These are phyloP conservation scores for Boletus patriciae DNA, from an alignment of 768 basidiomycete genomes.

Conservation along the genomic window DNA sequence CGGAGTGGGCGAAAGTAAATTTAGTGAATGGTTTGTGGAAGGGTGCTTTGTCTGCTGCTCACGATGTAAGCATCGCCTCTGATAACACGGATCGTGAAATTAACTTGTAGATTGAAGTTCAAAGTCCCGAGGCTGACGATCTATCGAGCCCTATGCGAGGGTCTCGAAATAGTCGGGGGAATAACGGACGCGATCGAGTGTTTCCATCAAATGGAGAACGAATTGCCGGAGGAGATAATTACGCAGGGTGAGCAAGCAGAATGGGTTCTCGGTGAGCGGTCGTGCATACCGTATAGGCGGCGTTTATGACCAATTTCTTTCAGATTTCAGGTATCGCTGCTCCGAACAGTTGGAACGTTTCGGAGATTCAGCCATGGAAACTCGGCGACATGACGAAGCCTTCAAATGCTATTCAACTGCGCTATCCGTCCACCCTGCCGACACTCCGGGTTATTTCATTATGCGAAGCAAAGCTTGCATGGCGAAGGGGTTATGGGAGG, in stretches of 20 bases:
- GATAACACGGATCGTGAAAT: neutral
- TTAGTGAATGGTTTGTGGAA: neutral
- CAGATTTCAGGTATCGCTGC: neutral
- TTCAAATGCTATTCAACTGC: neutral
- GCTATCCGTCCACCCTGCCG: no score
- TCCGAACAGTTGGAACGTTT: neutral
- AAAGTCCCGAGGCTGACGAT: neutral
- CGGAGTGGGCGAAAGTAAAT: neutral
- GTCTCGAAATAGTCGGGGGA: neutral
- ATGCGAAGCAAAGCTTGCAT: neutral
- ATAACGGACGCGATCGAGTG: neutral
- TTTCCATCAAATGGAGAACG: neutral
- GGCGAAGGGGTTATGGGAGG: neutral
- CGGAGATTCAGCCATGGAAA: neutral
- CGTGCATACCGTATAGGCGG: no score
- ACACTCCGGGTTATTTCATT: neutral
- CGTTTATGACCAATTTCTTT: neutral
- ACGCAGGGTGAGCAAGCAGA: neutral
- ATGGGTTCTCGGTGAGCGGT: neutral
- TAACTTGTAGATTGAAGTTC: neutral
- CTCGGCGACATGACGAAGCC: neutral
- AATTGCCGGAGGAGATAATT: neutral
- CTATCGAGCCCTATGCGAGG: neutral
- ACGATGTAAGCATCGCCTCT: neutral
- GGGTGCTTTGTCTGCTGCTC: neutral